Conservation (phyloP, 2,329 filamentous ascomycete species). For the Pseudogymnoascus sp. region DNA sequence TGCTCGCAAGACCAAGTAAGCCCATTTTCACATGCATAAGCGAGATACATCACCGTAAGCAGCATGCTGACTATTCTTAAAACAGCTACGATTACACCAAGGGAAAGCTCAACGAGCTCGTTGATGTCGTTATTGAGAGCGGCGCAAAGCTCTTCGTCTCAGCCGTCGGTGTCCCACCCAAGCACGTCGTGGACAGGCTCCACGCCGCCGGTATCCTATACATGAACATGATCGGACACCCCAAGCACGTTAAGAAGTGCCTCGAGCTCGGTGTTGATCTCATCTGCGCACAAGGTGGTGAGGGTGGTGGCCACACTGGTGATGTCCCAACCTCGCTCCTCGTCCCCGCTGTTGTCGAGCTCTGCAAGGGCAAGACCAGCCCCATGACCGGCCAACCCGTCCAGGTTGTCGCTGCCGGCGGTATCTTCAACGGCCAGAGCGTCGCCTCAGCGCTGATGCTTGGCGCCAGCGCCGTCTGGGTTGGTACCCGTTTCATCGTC, state of each 20-base stretch:
- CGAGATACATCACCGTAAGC: conserved; percentile 10
- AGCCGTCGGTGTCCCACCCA: conserved; percentile 88
- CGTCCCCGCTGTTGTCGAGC: conserved; percentile 82
- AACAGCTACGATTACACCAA: conserved; percentile 98
- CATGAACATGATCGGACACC: conserved; percentile 99
- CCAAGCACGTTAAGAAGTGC: conserved; percentile 97
- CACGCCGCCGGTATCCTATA: conserved; percentile 83
- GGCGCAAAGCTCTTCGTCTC: conserved; percentile 92
- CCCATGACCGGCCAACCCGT: conserved; percentile 81
- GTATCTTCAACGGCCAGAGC: conserved; percentile 86
- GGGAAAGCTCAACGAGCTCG: conserved; percentile 85
- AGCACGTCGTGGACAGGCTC: conserved; percentile 78
- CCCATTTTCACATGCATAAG: conserved; percentile 2
- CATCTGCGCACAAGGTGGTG: conserved; percentile 96
- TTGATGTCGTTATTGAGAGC: conserved; percentile 87
- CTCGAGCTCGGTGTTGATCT: conserved; percentile 87
- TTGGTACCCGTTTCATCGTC: conserved; percentile 92
- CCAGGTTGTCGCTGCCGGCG: conserved; percentile 86
- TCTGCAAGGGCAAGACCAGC: conserved; percentile 72
- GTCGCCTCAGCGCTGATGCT: conserved; percentile 87
- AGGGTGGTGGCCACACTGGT: conserved; percentile 94
- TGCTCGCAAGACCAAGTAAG: conserved; percentile 87
- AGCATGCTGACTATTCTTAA: conserved; percentile 19
- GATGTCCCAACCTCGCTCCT: conserved; percentile 86
- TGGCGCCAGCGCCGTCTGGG: conserved; percentile 87